Base-by-base conservation (phyloP, 75 land plant species). In the Cryptomeria japonica region DNA sequence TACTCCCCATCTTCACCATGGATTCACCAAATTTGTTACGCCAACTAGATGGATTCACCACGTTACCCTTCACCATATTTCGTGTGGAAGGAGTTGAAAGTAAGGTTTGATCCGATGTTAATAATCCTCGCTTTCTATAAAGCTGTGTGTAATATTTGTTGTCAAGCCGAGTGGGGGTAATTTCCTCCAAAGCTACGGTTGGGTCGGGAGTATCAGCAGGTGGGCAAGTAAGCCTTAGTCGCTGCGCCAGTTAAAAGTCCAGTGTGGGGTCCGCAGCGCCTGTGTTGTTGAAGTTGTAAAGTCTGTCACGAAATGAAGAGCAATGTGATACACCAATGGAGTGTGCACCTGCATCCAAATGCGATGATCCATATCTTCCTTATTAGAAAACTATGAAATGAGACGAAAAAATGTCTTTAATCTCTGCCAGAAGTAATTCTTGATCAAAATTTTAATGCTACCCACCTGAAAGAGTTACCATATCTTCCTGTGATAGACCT, bases 391-490 rank as follows among this genome's bases (percentile, higher is more conserved):
- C 19, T n/a, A 18, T 5, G 9, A 19, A 19, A 22, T 39, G 7
- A 36, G 10, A 39, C 19, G 11, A 49, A 49, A 49, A 49, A 49
- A 49, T 11, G 14, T 11, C 12, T 49, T 12, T 49, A 11, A 49
- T 49, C 53, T 49, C 12, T 11, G 14, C 14, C 53, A 49, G 13
- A 49, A 1, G 6, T 12, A 49, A 12, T 11, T 49, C 84, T 2
- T 22, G 34, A 82, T 19, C 84, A 25, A 0, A 72, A 31, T 31
- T 58, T 19, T 76, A 76, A 9, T 6, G 39, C 16, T 3, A 56
- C 86, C 6, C 84, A 90, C 93, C 94, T 47, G 94, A 93, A 4
- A 93, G 93, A 18, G 87, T 88, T 13, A 94, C 95, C 91, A 94
- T 88, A 11, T 94, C 95, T 12, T 84, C 85, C 28, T 76, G 64